These are phyloP conservation scores for Cercis canadensis DNA, from an alignment of 306 rosid species.

Conservation along the genomic window DNA sequence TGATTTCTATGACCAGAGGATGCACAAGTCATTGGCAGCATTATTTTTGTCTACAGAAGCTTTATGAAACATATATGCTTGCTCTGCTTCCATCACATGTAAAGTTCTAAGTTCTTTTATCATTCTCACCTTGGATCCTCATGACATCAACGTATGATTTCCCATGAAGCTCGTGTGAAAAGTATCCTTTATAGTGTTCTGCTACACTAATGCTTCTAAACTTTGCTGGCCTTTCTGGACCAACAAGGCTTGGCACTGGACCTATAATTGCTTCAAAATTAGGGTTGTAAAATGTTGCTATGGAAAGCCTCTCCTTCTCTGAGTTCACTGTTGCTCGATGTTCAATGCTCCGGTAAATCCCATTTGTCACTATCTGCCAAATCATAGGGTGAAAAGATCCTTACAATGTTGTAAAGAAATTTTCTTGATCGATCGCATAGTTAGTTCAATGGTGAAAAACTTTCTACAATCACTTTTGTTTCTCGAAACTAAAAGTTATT, in stretches of 20 bases:
- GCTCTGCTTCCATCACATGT: neutral
- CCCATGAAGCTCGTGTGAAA: slow-evolving; percentile 21
- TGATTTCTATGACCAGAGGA: no score
- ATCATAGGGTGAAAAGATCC: no score
- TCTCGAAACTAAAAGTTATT: no score
- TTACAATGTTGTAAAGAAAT: no score
- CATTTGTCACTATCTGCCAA: slow-evolving; percentile 47
- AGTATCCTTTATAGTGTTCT: slow-evolving; percentile 28
- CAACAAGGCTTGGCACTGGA: slow-evolving; percentile 44
- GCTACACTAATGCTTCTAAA: slow-evolving; percentile 39
- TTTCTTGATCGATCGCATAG: no score
- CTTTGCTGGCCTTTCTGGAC: slow-evolving; percentile 36
- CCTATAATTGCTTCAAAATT: slow-evolving; percentile 38
- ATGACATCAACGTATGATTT: slow-evolving; percentile 45
- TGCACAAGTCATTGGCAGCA: no score
- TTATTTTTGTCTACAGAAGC: no score
- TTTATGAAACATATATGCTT: no score
- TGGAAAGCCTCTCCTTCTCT: slow-evolving; percentile 41
- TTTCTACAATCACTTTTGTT: no score
- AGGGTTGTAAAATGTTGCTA: slow-evolving; percentile 46
- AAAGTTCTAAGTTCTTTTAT: neutral
- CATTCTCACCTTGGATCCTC: slow-evolving; percentile 24
- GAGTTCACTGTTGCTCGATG: slow-evolving; percentile 43
- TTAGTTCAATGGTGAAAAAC: no score
- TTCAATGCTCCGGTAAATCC: slow-evolving; percentile 41